A percentile compares a stretch with the other conserved stretches of the same genome.
Evolutionary conservation across 176 grass and related monocot genomes (phyloP).

Genomic region (Rhipidocladum racemiflorum): DNA sequence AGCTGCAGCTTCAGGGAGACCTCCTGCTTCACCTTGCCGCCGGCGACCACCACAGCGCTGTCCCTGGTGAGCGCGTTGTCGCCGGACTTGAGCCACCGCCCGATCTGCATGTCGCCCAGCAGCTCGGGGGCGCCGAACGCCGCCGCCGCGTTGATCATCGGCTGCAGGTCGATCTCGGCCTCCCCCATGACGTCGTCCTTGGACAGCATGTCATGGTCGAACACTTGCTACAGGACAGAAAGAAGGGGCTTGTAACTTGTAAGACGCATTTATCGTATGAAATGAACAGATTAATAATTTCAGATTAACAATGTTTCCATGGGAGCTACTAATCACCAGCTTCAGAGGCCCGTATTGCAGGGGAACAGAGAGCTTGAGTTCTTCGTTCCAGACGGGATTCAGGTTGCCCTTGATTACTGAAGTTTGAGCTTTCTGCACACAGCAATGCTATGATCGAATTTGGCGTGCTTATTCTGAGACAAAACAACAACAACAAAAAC

Average conservation of each 20-base stretch:
- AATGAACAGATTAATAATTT: not conserved
- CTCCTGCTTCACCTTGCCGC: conserved; percentile 67
- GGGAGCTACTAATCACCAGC: conserved; percentile 48
- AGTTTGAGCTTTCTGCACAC: conserved; percentile 58
- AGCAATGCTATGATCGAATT: conserved; percentile 1
- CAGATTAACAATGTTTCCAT: too few species aligned
- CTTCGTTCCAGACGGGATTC: conserved; percentile 88
- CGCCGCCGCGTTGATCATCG: conserved; percentile 57
- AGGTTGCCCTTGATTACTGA: conserved; percentile 58
- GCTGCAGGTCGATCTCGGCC: conserved; percentile 68
- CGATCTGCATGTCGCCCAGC: conserved; percentile 60
- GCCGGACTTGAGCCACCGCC: conserved; percentile 64
- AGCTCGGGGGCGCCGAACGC: conserved; percentile 44
- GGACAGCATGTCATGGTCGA: conserved; percentile 66
- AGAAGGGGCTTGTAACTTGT: not conserved
- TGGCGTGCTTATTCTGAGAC: not conserved
- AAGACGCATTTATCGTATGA: not conserved
- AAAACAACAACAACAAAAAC: not conserved
- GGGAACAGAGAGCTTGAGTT: conserved; percentile 74
- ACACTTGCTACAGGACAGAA: conserved; percentile 55
- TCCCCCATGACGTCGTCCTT: conserved; percentile 76
- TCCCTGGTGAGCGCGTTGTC: conserved; percentile 60
- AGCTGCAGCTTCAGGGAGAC: conserved; percentile 59
- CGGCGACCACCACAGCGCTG: conserved; percentile 42
- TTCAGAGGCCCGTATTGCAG: conserved; percentile 53